phyloP scores from a whole-genome alignment of 2,329 filamentous ascomycete genomes.

The Davidsoniella virescens region DNA sequence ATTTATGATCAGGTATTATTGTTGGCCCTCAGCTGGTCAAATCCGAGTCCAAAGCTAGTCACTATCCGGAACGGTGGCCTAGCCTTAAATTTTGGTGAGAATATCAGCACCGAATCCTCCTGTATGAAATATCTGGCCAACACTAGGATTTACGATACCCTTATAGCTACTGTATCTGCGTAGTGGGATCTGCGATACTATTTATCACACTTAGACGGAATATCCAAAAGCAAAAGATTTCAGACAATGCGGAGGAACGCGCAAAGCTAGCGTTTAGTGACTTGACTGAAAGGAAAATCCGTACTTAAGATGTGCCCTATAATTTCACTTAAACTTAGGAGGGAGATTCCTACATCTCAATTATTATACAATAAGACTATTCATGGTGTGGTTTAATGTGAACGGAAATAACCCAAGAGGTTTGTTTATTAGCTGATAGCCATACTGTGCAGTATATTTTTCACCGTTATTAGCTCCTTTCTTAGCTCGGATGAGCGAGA shows the following conservation, averaged over 20 bases:
- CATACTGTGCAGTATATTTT: background rate
- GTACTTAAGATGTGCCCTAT: conserved; percentile 43
- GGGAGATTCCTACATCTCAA: background rate
- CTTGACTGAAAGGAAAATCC: conserved; percentile 53
- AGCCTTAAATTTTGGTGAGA: conserved; percentile 45
- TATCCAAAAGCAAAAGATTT: conserved; percentile 28
- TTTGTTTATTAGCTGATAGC: background rate
- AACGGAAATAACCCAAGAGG: background rate
- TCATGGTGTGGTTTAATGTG: background rate
- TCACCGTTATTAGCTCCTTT: background rate
- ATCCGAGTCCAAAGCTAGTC: conserved; percentile 44
- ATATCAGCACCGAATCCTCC: background rate
- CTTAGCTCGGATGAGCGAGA: conserved; percentile 3
- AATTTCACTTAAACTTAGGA: background rate
- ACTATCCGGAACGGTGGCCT: conserved; percentile 57
- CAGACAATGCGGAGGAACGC: conserved; percentile 36
- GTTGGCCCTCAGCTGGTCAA: conserved; percentile 57
- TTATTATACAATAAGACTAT: too few species aligned
- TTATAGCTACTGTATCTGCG: conserved; percentile 50
- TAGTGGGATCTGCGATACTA: conserved; percentile 36
- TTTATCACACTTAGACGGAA: conserved; percentile 45
- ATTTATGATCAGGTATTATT: conserved; percentile 34
- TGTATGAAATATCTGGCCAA: too few species aligned
- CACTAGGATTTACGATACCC: background rate
- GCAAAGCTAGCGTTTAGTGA: conserved; percentile 51